These are phyloP conservation scores for Hypoxylon fragiforme DNA, from an alignment of 495 filamentous ascomycete genomes.

Conservation along the genomic window DNA sequence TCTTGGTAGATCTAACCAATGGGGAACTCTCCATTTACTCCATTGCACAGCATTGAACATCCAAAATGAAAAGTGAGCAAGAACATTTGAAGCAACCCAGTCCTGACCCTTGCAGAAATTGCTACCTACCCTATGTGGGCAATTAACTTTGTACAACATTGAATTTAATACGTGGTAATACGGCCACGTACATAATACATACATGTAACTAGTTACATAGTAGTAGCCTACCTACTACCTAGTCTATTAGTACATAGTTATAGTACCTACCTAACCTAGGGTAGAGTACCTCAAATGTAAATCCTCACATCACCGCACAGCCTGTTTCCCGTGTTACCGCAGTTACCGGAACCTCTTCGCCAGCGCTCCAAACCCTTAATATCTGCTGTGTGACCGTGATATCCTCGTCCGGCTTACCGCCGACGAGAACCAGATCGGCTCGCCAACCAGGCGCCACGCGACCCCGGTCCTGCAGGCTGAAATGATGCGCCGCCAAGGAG, in stretches of 20 bases:
- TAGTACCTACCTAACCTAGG: too few relatives aligned
- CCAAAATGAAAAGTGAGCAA: too few relatives aligned
- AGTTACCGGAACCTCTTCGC: constrained; percentile 11
- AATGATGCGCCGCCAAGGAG: constrained; percentile 38
- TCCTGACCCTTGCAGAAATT: background rate
- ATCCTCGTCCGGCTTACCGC: constrained; percentile 40
- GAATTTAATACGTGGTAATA: too few relatives aligned
- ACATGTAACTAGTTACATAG: too few relatives aligned
- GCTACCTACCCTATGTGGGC: too few relatives aligned
- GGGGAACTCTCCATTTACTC: constrained; percentile 5
- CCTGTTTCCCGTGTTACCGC: background rate
- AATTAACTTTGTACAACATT: too few relatives aligned
- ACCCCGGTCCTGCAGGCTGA: constrained; percentile 41
- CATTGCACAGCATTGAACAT: too few relatives aligned
- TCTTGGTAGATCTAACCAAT: constrained; percentile 23
- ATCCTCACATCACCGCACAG: constrained; percentile 17
- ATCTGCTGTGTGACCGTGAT: constrained; percentile 38
- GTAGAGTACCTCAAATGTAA: too few relatives aligned
- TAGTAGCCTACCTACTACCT: too few relatives aligned
- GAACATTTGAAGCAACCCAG: background rate
- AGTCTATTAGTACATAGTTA: too few relatives aligned
- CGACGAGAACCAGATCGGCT: constrained; percentile 44
- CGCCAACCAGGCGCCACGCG: constrained; percentile 35
- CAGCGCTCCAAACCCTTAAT: constrained; percentile 22
- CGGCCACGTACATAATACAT: too few relatives aligned